These are phyloP conservation scores for Cryptococcus neoformans DNA, from an alignment of 1,284 basidiomycete genomes.

Conservation along the genomic window DNA sequence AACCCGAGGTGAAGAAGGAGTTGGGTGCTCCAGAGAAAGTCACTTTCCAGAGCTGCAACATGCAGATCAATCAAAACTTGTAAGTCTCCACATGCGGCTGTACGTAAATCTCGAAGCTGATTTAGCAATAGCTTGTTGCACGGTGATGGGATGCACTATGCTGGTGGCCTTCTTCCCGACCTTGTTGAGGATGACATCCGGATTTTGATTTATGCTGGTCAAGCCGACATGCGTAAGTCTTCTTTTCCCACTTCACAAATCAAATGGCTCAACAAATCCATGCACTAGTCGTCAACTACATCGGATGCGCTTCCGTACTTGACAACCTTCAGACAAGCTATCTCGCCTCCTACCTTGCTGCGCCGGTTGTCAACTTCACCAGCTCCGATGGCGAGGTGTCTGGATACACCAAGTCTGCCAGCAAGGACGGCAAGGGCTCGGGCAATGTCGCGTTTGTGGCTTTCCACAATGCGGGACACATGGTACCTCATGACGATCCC, in stretches of 20 bases:
- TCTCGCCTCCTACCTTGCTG: conserved; percentile 59
- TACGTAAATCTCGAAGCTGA: not conserved
- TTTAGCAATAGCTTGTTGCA: conserved; percentile 53
- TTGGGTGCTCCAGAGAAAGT: conserved; percentile 65
- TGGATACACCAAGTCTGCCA: conserved; percentile 55
- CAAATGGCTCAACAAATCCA: not conserved
- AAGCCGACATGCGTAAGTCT: conserved; percentile 66
- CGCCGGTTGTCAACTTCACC: conserved; percentile 58
- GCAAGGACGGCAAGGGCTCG: conserved; percentile 60
- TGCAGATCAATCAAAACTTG: conserved; percentile 54
- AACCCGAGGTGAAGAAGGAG: conserved; percentile 64
- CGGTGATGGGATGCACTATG: conserved; percentile 76
- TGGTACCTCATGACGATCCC: conserved; percentile 78
- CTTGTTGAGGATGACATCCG: conserved; percentile 72
- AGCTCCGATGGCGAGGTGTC: conserved; percentile 36
- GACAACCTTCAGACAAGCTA: conserved; percentile 55
- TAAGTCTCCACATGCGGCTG: conserved; percentile 10
- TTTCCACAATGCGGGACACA: conserved; percentile 71
- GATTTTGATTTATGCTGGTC: conserved; percentile 77
- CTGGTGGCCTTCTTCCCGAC: conserved; percentile 66
- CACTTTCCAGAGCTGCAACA: conserved; percentile 61
- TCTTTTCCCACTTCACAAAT: not conserved
- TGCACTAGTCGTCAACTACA: conserved; percentile 33
- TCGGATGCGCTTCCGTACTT: conserved; percentile 40
- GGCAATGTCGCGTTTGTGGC: conserved; percentile 74